A percentile compares a stretch with the other conserved stretches of the same genome.
Conservation (phyloP, 768 basidiomycete genomes). For the Amanita polypyramis region DNA sequence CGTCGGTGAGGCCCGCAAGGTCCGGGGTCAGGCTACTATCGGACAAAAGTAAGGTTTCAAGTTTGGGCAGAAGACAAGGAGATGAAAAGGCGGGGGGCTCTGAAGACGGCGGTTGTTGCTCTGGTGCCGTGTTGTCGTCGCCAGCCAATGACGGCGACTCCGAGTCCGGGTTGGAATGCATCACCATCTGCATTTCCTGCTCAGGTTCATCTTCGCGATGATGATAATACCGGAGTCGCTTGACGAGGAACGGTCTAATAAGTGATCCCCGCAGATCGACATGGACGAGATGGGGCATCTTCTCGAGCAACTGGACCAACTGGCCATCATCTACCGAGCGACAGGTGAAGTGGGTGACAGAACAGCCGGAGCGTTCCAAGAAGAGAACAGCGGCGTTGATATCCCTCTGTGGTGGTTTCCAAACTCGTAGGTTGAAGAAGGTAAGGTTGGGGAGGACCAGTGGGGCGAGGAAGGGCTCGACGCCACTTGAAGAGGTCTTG, state of each 20-base stretch:
- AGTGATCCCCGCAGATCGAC: not conserved
- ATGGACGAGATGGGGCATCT: constrained; percentile 2
- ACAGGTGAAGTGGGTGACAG: not conserved
- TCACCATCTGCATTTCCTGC: not conserved
- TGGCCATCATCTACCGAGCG: not conserved
- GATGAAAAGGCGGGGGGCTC: not conserved
- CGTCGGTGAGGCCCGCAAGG: not conserved
- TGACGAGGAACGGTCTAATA: not conserved
- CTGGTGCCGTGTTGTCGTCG: not conserved
- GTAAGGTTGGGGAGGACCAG: not conserved
- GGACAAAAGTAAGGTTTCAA: not conserved
- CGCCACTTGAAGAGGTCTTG: not conserved
- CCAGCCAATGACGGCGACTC: not conserved
- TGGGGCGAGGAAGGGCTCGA: not conserved
- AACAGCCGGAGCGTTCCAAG: not conserved
- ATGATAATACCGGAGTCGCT: not conserved
- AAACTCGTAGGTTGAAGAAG: not conserved
- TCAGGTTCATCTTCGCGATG: not conserved
- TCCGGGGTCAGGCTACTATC: not conserved
- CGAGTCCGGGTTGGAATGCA: not conserved
- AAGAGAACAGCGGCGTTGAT: not conserved
- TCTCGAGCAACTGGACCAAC: constrained; percentile 1
- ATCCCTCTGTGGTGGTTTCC: not conserved
- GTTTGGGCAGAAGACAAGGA: constrained; percentile 2
- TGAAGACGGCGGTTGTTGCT: not conserved